Percentiles rank a stretch among this genome's conserved stretches.
Evolutionary conservation across 164 flowering plant species (phyloP).

Genomic region (Magnolia changhungtana): DNA sequence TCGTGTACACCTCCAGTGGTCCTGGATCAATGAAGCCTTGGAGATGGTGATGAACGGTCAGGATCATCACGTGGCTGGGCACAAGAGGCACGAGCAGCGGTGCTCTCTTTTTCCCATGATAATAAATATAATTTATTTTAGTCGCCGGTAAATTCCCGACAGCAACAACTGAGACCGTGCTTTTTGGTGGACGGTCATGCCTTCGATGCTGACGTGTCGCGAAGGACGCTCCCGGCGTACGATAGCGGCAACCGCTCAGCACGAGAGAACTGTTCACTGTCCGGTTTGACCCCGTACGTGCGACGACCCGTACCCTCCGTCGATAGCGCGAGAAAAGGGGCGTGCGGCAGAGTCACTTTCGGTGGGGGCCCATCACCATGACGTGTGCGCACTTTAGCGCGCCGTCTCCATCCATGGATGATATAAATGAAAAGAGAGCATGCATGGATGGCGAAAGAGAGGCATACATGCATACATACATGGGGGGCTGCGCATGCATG

Average conservation of each 20-base stretch:
- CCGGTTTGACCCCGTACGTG: neutral
- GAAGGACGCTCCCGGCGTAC: neutral
- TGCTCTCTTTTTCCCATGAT: neutral
- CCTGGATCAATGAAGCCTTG: too few relatives aligned
- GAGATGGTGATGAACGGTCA: neutral
- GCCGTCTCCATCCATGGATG: neutral
- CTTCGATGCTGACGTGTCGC: neutral
- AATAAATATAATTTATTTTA: neutral
- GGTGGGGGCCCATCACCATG: neutral
- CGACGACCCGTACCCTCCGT: neutral
- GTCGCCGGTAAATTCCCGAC: slow-evolving; percentile 1
- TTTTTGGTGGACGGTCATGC: neutral
- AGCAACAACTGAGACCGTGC: neutral
- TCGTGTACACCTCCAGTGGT: too few relatives aligned
- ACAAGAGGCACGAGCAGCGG: neutral
- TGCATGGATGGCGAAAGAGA: neutral
- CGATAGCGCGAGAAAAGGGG: neutral
- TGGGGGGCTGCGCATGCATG: neutral
- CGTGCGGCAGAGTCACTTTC: neutral
- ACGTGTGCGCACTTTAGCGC: neutral
- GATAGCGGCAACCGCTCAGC: neutral
- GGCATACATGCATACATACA: neutral
- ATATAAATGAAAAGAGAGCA: neutral
- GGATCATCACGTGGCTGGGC: neutral
- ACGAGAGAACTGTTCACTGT: neutral